Conservation (phyloP, 2,329 filamentous ascomycete genomes). For the Lachnellula suecica region DNA sequence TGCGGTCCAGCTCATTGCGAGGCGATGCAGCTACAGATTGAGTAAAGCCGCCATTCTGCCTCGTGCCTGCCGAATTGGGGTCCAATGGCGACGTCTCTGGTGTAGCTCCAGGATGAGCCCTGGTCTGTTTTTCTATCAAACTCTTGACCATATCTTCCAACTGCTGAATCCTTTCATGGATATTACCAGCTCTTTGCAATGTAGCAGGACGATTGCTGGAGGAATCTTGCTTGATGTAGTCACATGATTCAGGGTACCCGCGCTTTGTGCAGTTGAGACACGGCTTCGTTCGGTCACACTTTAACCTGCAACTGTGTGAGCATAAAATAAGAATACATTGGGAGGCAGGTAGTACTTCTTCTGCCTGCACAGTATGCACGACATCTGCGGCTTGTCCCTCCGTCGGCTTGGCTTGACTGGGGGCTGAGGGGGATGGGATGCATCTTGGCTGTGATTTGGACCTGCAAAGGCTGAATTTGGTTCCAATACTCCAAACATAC, state of each 20-base stretch:
- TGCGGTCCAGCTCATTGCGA: conserved; percentile 1
- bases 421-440: conserved; percentile 1
- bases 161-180: conserved; percentile 9
- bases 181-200: neutral
- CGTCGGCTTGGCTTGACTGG: conserved; percentile 9
- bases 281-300: conserved; percentile 52
- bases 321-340: neutral
- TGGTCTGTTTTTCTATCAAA: conserved; percentile 4
- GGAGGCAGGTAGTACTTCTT: conserved; percentile 6
- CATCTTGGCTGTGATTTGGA: neutral
- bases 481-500: conserved; percentile 1
- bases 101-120: neutral
- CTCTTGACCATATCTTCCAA: conserved; percentile 12
- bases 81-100: conserved; percentile 1
- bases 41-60: neutral
- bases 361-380: conserved; percentile 17
- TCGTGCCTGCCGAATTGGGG: neutral
- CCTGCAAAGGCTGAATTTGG: neutral
- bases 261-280: conserved; percentile 54
- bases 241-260: conserved; percentile 37
- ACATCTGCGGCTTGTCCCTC: conserved; percentile 17
- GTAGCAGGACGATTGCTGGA: neutral
- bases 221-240: conserved; percentile 9
- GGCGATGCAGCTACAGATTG: conserved; percentile 4
- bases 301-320: conserved; percentile 27